Evolutionary conservation across 2,329 filamentous ascomycete species (phyloP).

Genomic region (Phaeosphaeriaceae sp.): DNA sequence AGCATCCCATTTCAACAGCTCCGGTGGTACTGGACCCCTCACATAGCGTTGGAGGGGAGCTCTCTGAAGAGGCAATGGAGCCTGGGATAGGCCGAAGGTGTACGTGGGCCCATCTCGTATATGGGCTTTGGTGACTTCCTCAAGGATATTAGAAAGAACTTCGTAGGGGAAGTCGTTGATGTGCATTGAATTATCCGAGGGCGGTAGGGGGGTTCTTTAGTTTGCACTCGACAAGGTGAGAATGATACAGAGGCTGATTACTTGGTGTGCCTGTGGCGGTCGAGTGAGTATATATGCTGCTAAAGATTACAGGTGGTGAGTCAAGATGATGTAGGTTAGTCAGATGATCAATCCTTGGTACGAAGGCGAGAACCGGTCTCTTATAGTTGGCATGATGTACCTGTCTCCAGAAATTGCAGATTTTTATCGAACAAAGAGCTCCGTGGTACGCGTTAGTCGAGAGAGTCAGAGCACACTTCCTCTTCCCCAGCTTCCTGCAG

Average conservation of each 20-base stretch:
- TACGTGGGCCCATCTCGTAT: conserved; percentile 55
- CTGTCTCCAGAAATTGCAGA: conserved; percentile 23
- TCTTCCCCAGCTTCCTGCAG: conserved; percentile 31
- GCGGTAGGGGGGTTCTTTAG: conserved; percentile 17
- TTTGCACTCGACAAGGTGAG: conserved; percentile 14
- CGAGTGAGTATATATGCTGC: too few species aligned
- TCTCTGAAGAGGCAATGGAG: conserved; percentile 54
- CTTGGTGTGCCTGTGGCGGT: conserved; percentile 11
- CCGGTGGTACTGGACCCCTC: conserved; percentile 58
- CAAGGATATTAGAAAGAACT: conserved; percentile 59
- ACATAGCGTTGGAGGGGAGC: conserved; percentile 57
- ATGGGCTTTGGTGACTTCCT: conserved; percentile 56
- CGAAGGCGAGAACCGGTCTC: conserved; percentile 18
- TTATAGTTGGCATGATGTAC: conserved; percentile 33
- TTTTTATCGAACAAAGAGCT: conserved; percentile 37
- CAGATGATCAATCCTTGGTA: conserved; percentile 13
- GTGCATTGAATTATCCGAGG: conserved; percentile 45
- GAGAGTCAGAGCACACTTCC: conserved; percentile 21
- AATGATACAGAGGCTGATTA: conserved; percentile 13
- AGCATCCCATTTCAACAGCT: conserved; percentile 60
- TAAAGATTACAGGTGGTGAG: too few species aligned
- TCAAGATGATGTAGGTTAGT: conserved; percentile 18
- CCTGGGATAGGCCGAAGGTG: conserved; percentile 61
- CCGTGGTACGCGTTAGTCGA: conserved; percentile 43
- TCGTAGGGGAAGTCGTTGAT: conserved; percentile 61